phyloP scores from a whole-genome alignment of 306 rosid genomes.

The Cucurbita ficifolia region DNA sequence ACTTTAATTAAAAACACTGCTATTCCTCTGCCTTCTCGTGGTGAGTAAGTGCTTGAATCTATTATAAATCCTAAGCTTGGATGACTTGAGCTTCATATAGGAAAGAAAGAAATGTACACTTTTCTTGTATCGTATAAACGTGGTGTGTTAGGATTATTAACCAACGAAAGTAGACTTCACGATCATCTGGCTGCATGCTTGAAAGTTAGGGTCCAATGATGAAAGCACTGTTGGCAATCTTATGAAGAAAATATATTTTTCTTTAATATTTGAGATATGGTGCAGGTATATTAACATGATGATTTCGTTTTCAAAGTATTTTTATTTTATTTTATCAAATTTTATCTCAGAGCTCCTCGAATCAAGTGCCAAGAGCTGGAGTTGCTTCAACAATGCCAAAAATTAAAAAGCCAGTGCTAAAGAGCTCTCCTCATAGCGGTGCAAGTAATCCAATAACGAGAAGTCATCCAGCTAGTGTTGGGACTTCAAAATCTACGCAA shows the following conservation, averaged over 20 bases:
- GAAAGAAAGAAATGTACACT: neutral
- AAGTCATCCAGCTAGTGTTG: conserved; percentile 35
- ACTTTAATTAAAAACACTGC: neutral
- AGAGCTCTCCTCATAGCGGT: conserved; percentile 16
- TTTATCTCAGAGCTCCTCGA: conserved; percentile 37
- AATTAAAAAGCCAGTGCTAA: conserved; percentile 31
- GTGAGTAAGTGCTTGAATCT: neutral
- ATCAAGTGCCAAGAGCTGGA: conserved; percentile 30
- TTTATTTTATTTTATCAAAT: neutral
- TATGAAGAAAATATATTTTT: neutral
- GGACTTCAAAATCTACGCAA: conserved; percentile 39
- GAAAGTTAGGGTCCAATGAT: neutral
- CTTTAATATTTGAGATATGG: neutral
- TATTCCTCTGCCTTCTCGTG: neutral
- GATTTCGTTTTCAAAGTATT: neutral
- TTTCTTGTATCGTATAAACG: neutral
- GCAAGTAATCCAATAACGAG: conserved; percentile 16
- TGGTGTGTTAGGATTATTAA: neutral
- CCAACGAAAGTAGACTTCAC: neutral
- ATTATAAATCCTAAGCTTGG: neutral
- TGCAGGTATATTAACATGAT: neutral
- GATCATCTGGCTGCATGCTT: neutral
- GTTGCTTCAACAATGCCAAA: conserved; percentile 22
- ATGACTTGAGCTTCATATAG: neutral
- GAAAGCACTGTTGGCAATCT: neutral